Evolutionary conservation across 495 filamentous ascomycete species (phyloP).

Genomic region (Bacidia rubella): DNA sequence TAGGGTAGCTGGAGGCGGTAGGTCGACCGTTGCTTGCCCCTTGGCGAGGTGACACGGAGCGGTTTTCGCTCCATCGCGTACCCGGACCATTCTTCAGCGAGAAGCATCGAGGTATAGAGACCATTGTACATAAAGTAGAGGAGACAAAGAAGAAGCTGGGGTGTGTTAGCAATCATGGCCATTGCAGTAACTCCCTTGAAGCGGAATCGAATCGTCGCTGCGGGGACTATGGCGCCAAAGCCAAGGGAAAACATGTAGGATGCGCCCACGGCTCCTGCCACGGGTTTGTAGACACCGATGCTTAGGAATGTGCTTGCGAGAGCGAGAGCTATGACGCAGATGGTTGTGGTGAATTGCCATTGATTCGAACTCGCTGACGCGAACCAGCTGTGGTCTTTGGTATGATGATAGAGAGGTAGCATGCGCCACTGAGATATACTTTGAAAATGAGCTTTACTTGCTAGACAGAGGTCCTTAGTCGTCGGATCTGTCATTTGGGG

Average conservation of each 20-base stretch:
- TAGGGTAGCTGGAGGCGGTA: slow-evolving; percentile 37
- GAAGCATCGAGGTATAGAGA: slow-evolving; percentile 30
- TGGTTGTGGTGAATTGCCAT: slow-evolving; percentile 6
- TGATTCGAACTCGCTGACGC: neutral
- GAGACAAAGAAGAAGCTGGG: slow-evolving; percentile 32
- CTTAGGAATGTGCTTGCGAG: neutral
- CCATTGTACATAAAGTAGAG: slow-evolving; percentile 30
- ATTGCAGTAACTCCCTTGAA: slow-evolving; percentile 3
- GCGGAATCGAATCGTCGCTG: slow-evolving; percentile 15
- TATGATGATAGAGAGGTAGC: slow-evolving; percentile 12
- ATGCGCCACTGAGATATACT: slow-evolving; percentile 12
- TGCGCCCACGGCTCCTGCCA: too few species aligned
- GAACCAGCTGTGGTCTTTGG: neutral
- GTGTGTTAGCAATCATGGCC: slow-evolving; percentile 27
- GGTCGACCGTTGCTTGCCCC: slow-evolving; percentile 26
- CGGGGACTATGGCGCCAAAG: slow-evolving; percentile 20
- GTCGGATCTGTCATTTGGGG: slow-evolving; percentile 22
- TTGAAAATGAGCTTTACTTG: slow-evolving; percentile 13
- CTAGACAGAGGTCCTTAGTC: slow-evolving; percentile 24
- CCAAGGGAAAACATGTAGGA: slow-evolving; percentile 16
- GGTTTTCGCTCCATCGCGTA: slow-evolving; percentile 22
- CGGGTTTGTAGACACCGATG: too few species aligned
- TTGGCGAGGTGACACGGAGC: slow-evolving; percentile 34
- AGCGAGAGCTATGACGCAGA: neutral
- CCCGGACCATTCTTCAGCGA: slow-evolving; percentile 23